A percentile compares a stretch with the other conserved stretches of the same genome.
Evolutionary conservation across 2,329 filamentous ascomycete genomes (phyloP).

Genomic region (Neophaeococcomyces aloes): DNA sequence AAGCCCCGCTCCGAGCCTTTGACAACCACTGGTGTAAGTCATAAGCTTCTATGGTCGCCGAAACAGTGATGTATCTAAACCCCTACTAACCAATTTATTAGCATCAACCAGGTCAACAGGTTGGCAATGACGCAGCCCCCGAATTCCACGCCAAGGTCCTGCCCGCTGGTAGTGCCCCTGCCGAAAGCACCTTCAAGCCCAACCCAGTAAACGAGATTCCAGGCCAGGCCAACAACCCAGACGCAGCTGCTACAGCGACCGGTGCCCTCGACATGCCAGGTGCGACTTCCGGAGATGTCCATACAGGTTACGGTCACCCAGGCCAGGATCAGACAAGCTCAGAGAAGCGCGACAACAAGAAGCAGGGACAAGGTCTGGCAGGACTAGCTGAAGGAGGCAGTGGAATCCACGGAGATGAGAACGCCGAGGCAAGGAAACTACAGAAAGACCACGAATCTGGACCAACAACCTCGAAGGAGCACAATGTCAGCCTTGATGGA

Average conservation of each 20-base stretch:
- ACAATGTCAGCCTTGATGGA: conserved; percentile 13
- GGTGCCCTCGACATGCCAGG: conserved; percentile 38
- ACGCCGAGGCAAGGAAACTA: conserved; percentile 10
- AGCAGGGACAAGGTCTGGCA: conserved; percentile 33
- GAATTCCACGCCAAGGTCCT: conserved; percentile 55
- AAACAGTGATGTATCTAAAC: neutral
- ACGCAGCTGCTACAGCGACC: conserved; percentile 31
- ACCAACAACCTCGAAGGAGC: conserved; percentile 8
- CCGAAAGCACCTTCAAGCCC: conserved; percentile 31
- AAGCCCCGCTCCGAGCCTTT: conserved; percentile 44
- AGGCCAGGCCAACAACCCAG: conserved; percentile 31
- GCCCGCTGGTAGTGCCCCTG: conserved; percentile 54
- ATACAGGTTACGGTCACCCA: conserved; percentile 45
- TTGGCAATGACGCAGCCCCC: conserved; percentile 46
- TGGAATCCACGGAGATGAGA: conserved; percentile 12
- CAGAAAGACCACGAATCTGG: conserved; percentile 7
- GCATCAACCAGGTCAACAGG: conserved; percentile 54
- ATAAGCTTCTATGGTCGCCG: neutral
- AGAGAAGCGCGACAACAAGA: conserved; percentile 39
- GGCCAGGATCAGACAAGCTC: conserved; percentile 38
- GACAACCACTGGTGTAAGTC: conserved; percentile 45
- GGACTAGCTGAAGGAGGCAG: conserved; percentile 29
- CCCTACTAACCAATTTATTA: conserved; percentile 26
- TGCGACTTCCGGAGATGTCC: conserved; percentile 43
- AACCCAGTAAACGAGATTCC: conserved; percentile 25